These are phyloP conservation scores for Phytophthora macrochlamydospora DNA, from an alignment of 352 stramenopile species.

Conservation along the genomic window DNA sequence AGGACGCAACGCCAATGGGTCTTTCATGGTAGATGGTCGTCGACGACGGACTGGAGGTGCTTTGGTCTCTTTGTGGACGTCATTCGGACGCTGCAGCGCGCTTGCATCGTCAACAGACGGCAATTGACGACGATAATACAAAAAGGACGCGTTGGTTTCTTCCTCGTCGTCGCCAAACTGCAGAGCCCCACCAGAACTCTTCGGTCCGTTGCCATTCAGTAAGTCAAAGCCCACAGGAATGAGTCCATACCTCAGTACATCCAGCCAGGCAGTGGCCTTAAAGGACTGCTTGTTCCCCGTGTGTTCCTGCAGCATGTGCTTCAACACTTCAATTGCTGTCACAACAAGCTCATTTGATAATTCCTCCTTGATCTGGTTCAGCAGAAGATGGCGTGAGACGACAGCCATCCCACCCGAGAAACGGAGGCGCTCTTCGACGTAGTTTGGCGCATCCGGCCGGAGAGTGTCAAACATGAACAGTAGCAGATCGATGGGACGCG, in stretches of 20 bases:
- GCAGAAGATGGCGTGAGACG: slow-evolving; percentile 50
- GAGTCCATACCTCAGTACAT: slow-evolving; percentile 60
- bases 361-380: slow-evolving; percentile 38
- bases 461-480: slow-evolving; percentile 60
- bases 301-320: slow-evolving; percentile 55
- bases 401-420: slow-evolving; percentile 68
- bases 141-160: slow-evolving; percentile 43
- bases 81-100: slow-evolving; percentile 7
- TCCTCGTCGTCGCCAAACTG: slow-evolving; percentile 43
- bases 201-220: slow-evolving; percentile 31
- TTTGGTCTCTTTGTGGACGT: slow-evolving; percentile 6
- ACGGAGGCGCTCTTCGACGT: slow-evolving; percentile 49
- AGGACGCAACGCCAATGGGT: slow-evolving; percentile 57
- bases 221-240: slow-evolving; percentile 64
- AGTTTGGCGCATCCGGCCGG: slow-evolving; percentile 32
- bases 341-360: slow-evolving; percentile 52
- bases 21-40: slow-evolving; percentile 61
- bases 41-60: slow-evolving; percentile 30
- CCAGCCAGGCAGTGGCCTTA: slow-evolving; percentile 53
- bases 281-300: slow-evolving; percentile 41
- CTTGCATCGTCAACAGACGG: slow-evolving; percentile 19
- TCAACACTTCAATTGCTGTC: slow-evolving; percentile 48
- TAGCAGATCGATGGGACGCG: slow-evolving; percentile 54
- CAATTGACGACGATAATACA: slow-evolving; percentile 67
- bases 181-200: slow-evolving; percentile 6